Percentiles rank a stretch among this genome's conserved stretches.
These are phyloP conservation scores for Serendipita sp. DNA, from an alignment of 768 basidiomycete species.

Conservation along the genomic window DNA sequence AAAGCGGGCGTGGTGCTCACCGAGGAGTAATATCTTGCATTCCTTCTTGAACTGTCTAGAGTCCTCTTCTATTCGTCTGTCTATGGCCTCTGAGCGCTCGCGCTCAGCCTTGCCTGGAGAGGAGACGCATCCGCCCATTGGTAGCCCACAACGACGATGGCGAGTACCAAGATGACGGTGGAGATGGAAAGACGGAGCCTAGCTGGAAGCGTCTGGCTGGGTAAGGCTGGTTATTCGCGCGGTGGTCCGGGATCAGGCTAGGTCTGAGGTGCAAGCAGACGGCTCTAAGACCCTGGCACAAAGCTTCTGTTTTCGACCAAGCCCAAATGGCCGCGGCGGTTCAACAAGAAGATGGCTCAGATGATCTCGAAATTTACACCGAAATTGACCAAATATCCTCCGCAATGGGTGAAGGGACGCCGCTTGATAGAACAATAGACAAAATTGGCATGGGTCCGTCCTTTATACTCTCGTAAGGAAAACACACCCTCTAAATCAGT, in stretches of 20 bases:
- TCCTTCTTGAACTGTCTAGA: slow-evolving; percentile 64
- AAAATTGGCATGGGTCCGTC: slow-evolving; percentile 69
- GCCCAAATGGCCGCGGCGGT: neutral
- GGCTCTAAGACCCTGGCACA: no score
- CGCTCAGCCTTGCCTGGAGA: slow-evolving; percentile 22
- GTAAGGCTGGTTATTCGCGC: neutral
- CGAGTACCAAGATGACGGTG: neutral
- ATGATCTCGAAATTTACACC: neutral
- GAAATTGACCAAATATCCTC: slow-evolving; percentile 1
- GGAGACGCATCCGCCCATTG: slow-evolving; percentile 12
- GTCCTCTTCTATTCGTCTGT: slow-evolving; percentile 77
- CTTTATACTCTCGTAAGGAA: neutral
- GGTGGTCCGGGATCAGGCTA: neutral
- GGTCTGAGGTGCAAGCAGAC: neutral
- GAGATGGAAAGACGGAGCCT: neutral
- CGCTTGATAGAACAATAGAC: slow-evolving; percentile 74
- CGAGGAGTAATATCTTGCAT: slow-evolving; percentile 82
- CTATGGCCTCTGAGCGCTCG: slow-evolving; percentile 55
- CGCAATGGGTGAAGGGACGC: slow-evolving; percentile 16
- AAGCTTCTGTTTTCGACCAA: neutral
- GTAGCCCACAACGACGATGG: neutral
- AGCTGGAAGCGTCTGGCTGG: neutral
- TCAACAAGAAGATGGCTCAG: neutral
- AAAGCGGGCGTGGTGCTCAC: slow-evolving; percentile 27
- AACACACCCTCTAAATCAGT: neutral